These are phyloP conservation scores for Zoysia pacifica DNA, from an alignment of 176 grass and related monocot species.

Conservation along the genomic window DNA sequence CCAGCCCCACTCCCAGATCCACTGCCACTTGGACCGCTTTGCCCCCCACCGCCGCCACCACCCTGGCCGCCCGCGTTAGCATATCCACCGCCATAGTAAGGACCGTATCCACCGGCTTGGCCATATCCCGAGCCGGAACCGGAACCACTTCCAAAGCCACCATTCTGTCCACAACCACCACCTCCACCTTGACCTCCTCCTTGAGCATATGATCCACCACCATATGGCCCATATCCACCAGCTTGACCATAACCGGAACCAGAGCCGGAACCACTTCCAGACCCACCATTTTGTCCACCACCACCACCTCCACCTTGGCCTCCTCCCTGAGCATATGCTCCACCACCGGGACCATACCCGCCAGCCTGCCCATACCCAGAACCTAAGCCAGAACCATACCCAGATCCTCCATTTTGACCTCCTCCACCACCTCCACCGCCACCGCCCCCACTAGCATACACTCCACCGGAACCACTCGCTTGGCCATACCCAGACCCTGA, in stretches of 20 bases:
- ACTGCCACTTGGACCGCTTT: background rate
- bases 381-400: background rate
- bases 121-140: background rate
- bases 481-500: background rate
- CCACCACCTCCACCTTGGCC: constrained; percentile 3
- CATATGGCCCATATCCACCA: background rate
- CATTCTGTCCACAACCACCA: background rate
- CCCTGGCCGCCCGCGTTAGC: background rate
- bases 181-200: background rate
- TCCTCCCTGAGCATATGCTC: background rate
- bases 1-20: background rate
- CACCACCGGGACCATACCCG: background rate
- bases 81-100: background rate
- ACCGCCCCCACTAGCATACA: background rate
- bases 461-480: background rate
- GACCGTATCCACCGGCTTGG: background rate
- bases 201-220: background rate
- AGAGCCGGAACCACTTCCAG: background rate
- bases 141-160: background rate
- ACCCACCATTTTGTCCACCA: background rate
- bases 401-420: background rate
- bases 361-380: background rate
- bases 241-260: background rate
- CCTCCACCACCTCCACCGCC: background rate
- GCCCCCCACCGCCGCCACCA: background rate